Evolutionary conservation across 108 stramenopile genomes (phyloP).

Genomic region (Chaetoceros tenuissimus): DNA sequence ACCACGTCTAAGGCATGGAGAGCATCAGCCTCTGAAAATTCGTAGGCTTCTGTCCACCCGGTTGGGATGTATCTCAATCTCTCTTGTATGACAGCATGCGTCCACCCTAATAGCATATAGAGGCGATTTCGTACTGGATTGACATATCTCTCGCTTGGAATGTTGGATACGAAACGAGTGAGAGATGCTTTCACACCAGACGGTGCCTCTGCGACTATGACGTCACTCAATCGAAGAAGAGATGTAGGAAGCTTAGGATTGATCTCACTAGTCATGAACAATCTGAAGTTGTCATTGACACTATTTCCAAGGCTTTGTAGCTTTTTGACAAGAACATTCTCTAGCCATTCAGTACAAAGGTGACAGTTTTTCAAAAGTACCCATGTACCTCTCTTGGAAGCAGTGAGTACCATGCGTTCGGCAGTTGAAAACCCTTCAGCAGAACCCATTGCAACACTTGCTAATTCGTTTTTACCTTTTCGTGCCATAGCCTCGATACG

Average conservation of each 20-base stretch:
- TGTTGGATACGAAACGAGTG: slow-evolving; percentile 79
- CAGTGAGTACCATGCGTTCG: slow-evolving; percentile 64
- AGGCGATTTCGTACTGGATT: slow-evolving; percentile 73
- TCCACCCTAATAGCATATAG: slow-evolving; percentile 89
- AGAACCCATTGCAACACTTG: slow-evolving; percentile 93
- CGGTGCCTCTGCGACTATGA: slow-evolving; percentile 90
- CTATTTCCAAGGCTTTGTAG: slow-evolving; percentile 66
- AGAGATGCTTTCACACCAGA: slow-evolving; percentile 89
- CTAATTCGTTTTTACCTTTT: slow-evolving; percentile 57
- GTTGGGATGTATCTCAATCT: slow-evolving; percentile 89
- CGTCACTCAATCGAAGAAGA: slow-evolving; percentile 66
- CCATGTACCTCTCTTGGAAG: slow-evolving; percentile 88
- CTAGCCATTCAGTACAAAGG: slow-evolving; percentile 97
- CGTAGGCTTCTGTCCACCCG: slow-evolving; percentile 93
- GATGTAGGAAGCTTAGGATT: slow-evolving; percentile 75
- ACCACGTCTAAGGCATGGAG: slow-evolving; percentile 86
- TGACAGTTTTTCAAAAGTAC: slow-evolving; percentile 97
- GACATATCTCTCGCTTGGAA: slow-evolving; percentile 49
- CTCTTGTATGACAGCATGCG: slow-evolving; percentile 94
- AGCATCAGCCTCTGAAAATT: slow-evolving; percentile 95
- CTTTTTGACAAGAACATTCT: slow-evolving; percentile 85
- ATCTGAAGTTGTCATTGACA: slow-evolving; percentile 72
- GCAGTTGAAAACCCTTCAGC: slow-evolving; percentile 85
- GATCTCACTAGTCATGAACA: slow-evolving; percentile 92
- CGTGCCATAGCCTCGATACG: slow-evolving; percentile 87